Evolutionary conservation across 768 basidiomycete genomes (phyloP).

Genomic region (Mycena rosella): DNA sequence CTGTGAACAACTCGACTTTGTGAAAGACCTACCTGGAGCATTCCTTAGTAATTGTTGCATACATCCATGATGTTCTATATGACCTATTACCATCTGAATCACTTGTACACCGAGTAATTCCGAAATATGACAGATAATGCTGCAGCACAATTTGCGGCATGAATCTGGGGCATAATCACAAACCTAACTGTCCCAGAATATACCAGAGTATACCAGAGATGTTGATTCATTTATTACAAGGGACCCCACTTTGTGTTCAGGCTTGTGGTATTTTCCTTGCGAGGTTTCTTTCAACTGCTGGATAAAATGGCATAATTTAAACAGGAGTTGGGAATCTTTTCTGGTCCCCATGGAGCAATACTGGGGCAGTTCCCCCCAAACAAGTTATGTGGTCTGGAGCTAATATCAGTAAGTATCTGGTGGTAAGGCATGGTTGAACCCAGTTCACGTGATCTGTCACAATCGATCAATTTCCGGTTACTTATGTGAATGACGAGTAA

Average conservation of each 20-base stretch:
- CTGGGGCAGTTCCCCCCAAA: constrained; percentile 1
- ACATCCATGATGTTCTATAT: neutral
- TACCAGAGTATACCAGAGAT: neutral
- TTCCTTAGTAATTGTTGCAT: too few relatives aligned
- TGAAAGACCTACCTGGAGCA: too few relatives aligned
- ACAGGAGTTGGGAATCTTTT: constrained; percentile 3
- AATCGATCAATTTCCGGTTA: constrained; percentile 16
- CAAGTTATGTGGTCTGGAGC: constrained; percentile 2
- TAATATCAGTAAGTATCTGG: constrained; percentile 12
- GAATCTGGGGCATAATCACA: constrained; percentile 12
- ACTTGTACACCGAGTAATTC: constrained; percentile 4
- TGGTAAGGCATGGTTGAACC: constrained; percentile 9
- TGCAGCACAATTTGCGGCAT: constrained; percentile 10
- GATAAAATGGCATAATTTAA: constrained; percentile 11
- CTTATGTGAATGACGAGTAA: neutral
- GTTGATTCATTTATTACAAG: neutral
- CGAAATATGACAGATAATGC: constrained; percentile 10
- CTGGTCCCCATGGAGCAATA: neutral
- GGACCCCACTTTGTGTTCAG: constrained; percentile 1
- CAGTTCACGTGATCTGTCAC: constrained; percentile 9
- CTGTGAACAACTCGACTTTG: too few relatives aligned
- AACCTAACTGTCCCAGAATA: constrained; percentile 1
- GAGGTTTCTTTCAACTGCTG: neutral
- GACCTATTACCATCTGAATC: neutral
- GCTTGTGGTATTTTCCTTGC: neutral